A percentile compares a stretch with the other conserved stretches of the same genome.
Conservation (phyloP, 768 basidiomycete genomes). For the Guyanaporus albipodus region DNA sequence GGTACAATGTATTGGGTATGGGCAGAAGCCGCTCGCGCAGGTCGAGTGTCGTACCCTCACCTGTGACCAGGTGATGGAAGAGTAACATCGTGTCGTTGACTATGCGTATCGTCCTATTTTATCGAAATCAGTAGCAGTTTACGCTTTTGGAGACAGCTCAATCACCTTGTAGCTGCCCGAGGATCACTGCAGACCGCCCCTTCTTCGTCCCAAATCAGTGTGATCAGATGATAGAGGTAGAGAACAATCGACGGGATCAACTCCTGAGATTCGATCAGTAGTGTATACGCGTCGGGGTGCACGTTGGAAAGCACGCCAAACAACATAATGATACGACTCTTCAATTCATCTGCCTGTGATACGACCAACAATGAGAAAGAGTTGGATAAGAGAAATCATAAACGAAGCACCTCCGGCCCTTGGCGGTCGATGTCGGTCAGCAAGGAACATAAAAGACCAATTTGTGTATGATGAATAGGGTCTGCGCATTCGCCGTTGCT, state of each 20-base stretch:
- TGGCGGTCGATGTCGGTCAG: conserved; percentile 41
- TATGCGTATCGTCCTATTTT: conserved; percentile 44
- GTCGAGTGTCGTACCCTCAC: conserved; percentile 43
- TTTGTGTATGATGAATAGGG: conserved; percentile 35
- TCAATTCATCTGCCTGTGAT: conserved; percentile 35
- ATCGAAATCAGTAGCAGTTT: not conserved
- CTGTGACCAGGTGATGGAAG: conserved; percentile 60
- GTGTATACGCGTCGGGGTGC: conserved; percentile 36
- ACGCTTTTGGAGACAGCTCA: not conserved
- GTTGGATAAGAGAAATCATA: not conserved
- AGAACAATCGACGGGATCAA: conserved; percentile 64
- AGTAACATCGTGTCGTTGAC: conserved; percentile 54
- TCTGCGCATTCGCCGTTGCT: conserved; percentile 24
- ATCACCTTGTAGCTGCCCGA: conserved; percentile 27
- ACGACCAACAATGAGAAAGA: conserved; percentile 1
- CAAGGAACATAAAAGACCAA: conserved; percentile 47
- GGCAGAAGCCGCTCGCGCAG: conserved; percentile 57
- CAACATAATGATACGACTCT: conserved; percentile 37
- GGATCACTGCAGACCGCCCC: conserved; percentile 38
- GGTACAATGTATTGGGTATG: conserved; percentile 57
- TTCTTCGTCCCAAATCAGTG: conserved; percentile 66
- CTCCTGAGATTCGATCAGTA: conserved; percentile 45
- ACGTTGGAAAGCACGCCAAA: conserved; percentile 38
- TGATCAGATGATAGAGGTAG: conserved; percentile 49
- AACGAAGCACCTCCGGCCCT: conserved; percentile 38